Conservation (phyloP, 2,329 filamentous ascomycete species). For the Alternaria incomplexa region DNA sequence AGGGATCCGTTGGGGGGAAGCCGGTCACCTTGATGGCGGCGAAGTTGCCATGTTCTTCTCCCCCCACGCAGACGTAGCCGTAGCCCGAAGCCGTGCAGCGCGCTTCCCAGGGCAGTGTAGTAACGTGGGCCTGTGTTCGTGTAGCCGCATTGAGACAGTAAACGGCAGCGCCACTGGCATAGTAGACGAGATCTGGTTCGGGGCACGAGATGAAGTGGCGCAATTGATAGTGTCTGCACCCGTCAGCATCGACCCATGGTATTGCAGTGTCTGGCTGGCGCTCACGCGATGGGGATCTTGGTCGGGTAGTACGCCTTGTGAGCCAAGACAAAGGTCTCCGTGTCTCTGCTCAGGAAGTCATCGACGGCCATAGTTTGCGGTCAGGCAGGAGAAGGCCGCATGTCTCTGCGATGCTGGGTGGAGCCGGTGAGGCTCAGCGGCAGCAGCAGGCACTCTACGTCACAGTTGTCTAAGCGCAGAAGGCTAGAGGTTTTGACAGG, state of each 20-base stretch:
- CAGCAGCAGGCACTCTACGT: constrained; percentile 16
- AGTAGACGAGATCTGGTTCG: constrained; percentile 79
- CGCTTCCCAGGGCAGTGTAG: constrained; percentile 71
- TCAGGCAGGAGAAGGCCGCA: constrained; percentile 35
- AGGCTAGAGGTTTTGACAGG: neutral
- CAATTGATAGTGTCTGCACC: constrained; percentile 78
- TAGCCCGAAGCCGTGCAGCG: constrained; percentile 85
- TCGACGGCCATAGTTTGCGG: constrained; percentile 48
- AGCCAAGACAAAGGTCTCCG: constrained; percentile 53
- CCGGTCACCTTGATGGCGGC: constrained; percentile 72
- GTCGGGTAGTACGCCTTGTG: constrained; percentile 56
- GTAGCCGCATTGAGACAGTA: constrained; percentile 66
- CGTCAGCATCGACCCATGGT: constrained; percentile 16
- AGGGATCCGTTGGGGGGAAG: constrained; percentile 48
- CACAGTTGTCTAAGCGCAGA: constrained; percentile 11
- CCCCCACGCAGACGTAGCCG: constrained; percentile 90
- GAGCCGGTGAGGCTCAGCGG: constrained; percentile 14
- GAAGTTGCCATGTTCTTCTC: constrained; percentile 83
- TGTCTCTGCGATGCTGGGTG: constrained; percentile 27
- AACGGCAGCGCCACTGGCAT: constrained; percentile 73
- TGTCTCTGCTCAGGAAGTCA: constrained; percentile 53
- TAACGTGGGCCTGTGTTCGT: constrained; percentile 75
- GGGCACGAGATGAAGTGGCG: constrained; percentile 88
- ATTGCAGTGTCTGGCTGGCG: neutral
- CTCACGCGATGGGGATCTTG: constrained; percentile 57